Base-by-base conservation (phyloP, 495 filamentous ascomycete species). In the Hyaloscypha finlandica region DNA sequence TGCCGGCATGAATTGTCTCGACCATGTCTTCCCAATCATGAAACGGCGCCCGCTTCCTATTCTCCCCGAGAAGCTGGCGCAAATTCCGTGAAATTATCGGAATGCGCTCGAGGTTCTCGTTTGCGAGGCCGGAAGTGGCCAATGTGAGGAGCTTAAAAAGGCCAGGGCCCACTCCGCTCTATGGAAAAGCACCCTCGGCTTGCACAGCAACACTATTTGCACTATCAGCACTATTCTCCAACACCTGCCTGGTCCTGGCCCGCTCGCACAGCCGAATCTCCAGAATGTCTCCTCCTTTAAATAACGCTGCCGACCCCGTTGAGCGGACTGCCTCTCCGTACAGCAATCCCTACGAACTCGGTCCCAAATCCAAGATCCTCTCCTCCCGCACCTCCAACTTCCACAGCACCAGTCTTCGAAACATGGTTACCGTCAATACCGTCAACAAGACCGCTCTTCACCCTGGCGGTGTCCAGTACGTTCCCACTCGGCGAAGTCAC, bases 391-490 rank as follows among this genome's bases (percentile, higher is more conserved):
- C 59, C 61, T 67, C 52, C 77, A 88, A 90, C 72, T 90, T 85
- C 76, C 85, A 89, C 72, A 88, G 85, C 54, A 81, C 79, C 72
- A 83, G 81, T 61, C 79, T 85, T 74, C 79, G 75, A 76, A 69
- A 63, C 33, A 85, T 88, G 92, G 89, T 93, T 84, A 80, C 90
- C 77, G 56, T 72, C 65, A 85, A 84, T 72, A 88, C 84, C 73
- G 93, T 96, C 70, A 96, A 96, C 84, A 92, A 92, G 55, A 59
- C 68, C 22, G 64, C 61, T 53, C 65, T 73, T 42, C 90, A 97
- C 85, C 94, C 94, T 66, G 83, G 89, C 77, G 94, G 94, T 88
- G 91, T 98, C 61, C 85, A 90, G 93, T 97, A 84, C 82, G 92
- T 86, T 66, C 31, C 30, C 39, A 51, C 32, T 32, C 52, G 69